phyloP scores from a whole-genome alignment of 75 land plant genomes.

The Pseudotsuga menziesii region DNA sequence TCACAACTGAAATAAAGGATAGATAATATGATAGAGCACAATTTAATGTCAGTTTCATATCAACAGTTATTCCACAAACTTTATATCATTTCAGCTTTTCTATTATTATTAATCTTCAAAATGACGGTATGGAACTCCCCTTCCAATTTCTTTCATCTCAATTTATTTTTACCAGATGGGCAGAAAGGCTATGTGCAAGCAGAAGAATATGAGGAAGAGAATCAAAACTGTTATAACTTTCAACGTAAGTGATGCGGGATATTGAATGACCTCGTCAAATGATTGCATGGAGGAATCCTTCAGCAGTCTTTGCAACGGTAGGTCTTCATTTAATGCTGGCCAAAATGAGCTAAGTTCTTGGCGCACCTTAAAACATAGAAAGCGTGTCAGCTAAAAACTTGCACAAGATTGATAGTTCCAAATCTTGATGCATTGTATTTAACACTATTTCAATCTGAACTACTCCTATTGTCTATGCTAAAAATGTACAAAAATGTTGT shows the following conservation, averaged over 20 bases:
- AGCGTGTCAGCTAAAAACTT: not conserved
- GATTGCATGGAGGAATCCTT: not conserved
- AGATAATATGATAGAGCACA: not conserved
- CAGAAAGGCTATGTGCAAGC: not conserved
- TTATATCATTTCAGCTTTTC: not conserved
- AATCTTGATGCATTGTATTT: not conserved
- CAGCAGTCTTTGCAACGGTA: conserved; percentile 24
- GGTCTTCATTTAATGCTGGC: conserved; percentile 42
- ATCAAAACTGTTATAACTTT: not conserved
- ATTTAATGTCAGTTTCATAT: not conserved
- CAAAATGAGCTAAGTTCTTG: conserved; percentile 43
- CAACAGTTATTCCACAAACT: not conserved
- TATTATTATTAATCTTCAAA: not conserved
- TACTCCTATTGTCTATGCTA: not conserved
- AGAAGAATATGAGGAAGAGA: not conserved
- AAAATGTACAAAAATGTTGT: not conserved
- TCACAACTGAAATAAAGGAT: not conserved
- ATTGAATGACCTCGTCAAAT: not conserved
- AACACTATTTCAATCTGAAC: not conserved
- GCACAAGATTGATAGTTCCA: not conserved
- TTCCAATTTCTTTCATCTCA: not conserved
- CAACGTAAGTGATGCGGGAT: not conserved
- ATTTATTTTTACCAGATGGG: not conserved
- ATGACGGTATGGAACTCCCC: not conserved
- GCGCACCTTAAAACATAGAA: conserved; percentile 51